phyloP scores from a whole-genome alignment of 345 rosid species.

The Populus simonii region DNA sequence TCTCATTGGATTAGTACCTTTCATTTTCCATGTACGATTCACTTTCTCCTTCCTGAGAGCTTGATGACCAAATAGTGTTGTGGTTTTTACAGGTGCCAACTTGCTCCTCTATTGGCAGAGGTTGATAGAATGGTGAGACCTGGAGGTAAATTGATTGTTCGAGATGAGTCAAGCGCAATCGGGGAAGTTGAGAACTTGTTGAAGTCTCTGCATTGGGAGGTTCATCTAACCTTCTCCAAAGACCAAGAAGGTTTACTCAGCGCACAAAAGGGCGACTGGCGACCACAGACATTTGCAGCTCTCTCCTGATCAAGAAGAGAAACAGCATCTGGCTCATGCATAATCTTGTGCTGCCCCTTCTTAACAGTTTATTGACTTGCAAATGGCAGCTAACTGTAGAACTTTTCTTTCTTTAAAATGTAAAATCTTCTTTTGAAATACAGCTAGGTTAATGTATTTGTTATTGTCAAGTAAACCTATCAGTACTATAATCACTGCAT shows the following conservation, averaged over 20 bases:
- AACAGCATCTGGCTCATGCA: background rate
- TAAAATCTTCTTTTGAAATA: background rate
- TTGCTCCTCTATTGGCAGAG: conserved; percentile 78
- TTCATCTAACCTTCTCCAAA: conserved; percentile 67
- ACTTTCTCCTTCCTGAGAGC: background rate
- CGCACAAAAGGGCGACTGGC: conserved; percentile 89
- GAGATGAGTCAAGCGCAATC: conserved; percentile 57
- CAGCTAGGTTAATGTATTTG: background rate
- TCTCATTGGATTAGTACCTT: background rate
- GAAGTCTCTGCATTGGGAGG: conserved; percentile 81
- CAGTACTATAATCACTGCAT: background rate
- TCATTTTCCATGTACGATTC: background rate
- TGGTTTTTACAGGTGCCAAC: conserved; percentile 64
- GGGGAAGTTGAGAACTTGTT: conserved; percentile 72
- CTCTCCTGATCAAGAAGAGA: conserved; percentile 26
- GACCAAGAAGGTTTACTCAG: conserved; percentile 79
- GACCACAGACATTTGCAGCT: conserved; percentile 51
- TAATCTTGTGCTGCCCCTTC: background rate
- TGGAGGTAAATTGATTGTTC: conserved; percentile 79
- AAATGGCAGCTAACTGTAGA: background rate
- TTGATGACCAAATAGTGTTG: background rate
- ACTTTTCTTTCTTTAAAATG: background rate
- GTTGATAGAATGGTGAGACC: conserved; percentile 89
- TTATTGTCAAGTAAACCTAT: conserved; percentile 6
- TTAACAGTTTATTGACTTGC: background rate